A percentile compares a stretch with the other conserved stretches of the same genome.
phyloP scores from a whole-genome alignment of 352 stramenopile genomes.

The Phytopythium helicoides region DNA sequence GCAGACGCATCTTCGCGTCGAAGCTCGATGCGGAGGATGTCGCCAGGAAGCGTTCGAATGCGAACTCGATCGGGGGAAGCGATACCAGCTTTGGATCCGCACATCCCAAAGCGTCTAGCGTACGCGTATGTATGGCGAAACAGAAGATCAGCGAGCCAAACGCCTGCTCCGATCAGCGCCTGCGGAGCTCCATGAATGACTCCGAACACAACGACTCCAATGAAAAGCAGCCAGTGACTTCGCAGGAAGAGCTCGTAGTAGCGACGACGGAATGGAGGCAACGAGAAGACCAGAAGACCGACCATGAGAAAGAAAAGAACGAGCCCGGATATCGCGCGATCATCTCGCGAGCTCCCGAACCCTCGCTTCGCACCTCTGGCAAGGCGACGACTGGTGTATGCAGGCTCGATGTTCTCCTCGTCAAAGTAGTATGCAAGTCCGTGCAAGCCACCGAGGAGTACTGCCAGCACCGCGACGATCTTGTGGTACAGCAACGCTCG shows the following conservation, averaged over 20 bases:
- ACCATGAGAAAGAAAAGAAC: slow-evolving; percentile 28
- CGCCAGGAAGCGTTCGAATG: slow-evolving; percentile 20
- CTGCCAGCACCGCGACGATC: slow-evolving; percentile 24
- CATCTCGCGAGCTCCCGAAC: background rate
- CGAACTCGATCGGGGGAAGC: slow-evolving; percentile 28
- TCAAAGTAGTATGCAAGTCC: slow-evolving; percentile 37
- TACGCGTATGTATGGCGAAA: slow-evolving; percentile 37
- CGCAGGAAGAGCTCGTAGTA: slow-evolving; percentile 58
- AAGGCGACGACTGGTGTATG: background rate
- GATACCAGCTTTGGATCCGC: slow-evolving; percentile 10
- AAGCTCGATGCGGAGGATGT: slow-evolving; percentile 50
- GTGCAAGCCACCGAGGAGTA: slow-evolving; percentile 36
- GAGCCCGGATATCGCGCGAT: slow-evolving; percentile 6
- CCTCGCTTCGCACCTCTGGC: no score
- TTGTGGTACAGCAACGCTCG: slow-evolving; percentile 55
- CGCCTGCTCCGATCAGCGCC: slow-evolving; percentile 27
- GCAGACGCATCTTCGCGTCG: slow-evolving; percentile 33
- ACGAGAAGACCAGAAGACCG: slow-evolving; percentile 30
- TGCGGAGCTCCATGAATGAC: slow-evolving; percentile 39
- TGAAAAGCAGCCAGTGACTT: slow-evolving; percentile 50
- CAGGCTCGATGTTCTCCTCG: slow-evolving; percentile 1
- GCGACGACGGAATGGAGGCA: slow-evolving; percentile 33
- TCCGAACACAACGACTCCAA: slow-evolving; percentile 30
- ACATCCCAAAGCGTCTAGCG: slow-evolving; percentile 9
- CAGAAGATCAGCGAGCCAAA: slow-evolving; percentile 37